Base-by-base conservation (phyloP, 1,284 basidiomycete species). In the Tilletia setariae region DNA sequence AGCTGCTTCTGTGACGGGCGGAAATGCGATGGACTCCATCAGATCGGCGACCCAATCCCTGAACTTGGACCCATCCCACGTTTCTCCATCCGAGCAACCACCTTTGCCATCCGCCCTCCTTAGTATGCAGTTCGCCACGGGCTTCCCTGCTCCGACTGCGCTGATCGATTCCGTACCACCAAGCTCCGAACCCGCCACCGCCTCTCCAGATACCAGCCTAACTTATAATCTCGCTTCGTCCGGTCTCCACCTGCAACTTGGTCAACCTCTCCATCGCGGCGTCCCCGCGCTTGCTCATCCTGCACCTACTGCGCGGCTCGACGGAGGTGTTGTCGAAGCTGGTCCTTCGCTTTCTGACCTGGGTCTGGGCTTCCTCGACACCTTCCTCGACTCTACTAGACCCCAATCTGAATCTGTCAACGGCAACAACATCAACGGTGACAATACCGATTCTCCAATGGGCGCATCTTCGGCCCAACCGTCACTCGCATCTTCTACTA, bases 341-440 rank as follows among this genome's bases (percentile, higher is more conserved):
- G 51, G 51, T 25, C 51, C 51, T 28, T 53, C 51, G 51, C 51
- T 53, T 21, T 21, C 51, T 28, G 23, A 53, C 4, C 21, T 53
- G 51, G 51, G 51, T 15, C 51, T 53, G 8, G 51, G 51, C 51
- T 53, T 53, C 28, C 28, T 53, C 21, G 51, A 53, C 21, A 53
- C 51, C 21, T 28, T 53, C 21, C 28, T 53, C 51, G 51, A 53
- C 11, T n/a, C 51, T 2, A 23, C 35, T 40, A 40, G 35, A 40
- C 35, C 4, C 11, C 35, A 40, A 40, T 40, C 11, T 11, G 35
- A 11, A 4, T 40, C 35, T 11, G 6, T 40, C 35, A 40, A 40
- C 35, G 11, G 11, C 35, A 40, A 40, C 35, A 40, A 40, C 35
- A 11, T 40, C 35, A 40, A 40, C 35, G 6, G 11, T 40, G 11